Base-by-base conservation (phyloP, 177 flowering plant genomes). In the Vitis hybrid region DNA sequence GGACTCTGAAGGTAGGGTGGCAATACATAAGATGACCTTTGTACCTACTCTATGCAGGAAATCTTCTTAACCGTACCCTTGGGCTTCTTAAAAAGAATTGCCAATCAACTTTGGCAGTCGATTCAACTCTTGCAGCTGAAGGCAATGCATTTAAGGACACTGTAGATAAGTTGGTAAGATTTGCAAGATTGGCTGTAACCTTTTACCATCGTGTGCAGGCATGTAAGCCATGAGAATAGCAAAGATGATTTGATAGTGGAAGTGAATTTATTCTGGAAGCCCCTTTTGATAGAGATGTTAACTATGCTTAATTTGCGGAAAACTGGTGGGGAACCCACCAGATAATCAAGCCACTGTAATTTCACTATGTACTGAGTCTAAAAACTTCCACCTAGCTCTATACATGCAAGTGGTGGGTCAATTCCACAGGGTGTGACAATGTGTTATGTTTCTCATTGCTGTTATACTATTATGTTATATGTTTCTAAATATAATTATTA, bases 21-120 rank as follows among this genome's bases (percentile, higher is more conserved):
- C 39, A n/a, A 33, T 39, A 39, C 22, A 12, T 29, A 12, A 14
- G 33, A 49, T 62, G 26, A 22, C 26, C 19, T 14, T 10, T 45
- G 13, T 53, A 51, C 60, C 62, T 61, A 33, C 14, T 10, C 60
- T 69, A 16, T 82, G 70, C 83, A 93, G 98, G 99, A 66, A 95
- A 95, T 82, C 99, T 95, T 80, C 98, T 95, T 66, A 95, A 93
- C 68, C 98, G 99, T 65, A 93, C 98, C n/a, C 97, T 95, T 71
- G 96, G 98, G 50, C 98, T 95, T 79, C 85, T 95, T 14, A 91
- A 80, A 73, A 95, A 90, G 83, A 91, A 95, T 55, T 95, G 99
- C 78, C 76, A 86, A 69, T 95, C 93, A 62, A 91, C 93, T 51
- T 80, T 95, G 82, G 75, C 69, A 19, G 83, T 87, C 68, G 98